phyloP scores from a whole-genome alignment of 2,329 filamentous ascomycete species.

The Alternaria incomplexa region DNA sequence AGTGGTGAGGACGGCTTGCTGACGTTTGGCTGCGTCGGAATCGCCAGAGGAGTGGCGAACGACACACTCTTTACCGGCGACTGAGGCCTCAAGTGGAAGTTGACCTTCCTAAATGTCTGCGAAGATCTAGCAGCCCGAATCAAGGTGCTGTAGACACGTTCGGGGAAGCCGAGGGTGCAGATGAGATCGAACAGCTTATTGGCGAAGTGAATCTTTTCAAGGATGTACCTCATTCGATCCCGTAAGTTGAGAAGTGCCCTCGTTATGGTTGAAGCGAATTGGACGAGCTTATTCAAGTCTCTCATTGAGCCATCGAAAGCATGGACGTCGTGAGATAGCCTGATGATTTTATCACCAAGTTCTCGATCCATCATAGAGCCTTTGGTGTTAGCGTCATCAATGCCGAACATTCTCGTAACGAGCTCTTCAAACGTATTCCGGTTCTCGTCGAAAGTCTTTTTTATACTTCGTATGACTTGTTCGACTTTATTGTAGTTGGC shows the following conservation, averaged over 20 bases:
- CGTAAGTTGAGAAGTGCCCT: background rate
- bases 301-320: background rate
- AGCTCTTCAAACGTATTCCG: background rate
- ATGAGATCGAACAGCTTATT: constrained; percentile 13
- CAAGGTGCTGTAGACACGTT: constrained; percentile 10
- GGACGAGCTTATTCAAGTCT: constrained; percentile 1
- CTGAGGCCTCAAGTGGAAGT: background rate
- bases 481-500: background rate
- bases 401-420: constrained; percentile 5
- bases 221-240: constrained; percentile 4
- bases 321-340: background rate
- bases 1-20: background rate
- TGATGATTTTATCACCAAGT: constrained; percentile 3
- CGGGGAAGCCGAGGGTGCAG: constrained; percentile 10
- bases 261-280: background rate
- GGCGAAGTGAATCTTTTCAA: constrained; percentile 8
- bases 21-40: fast-evolving
- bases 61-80: background rate
- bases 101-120: background rate
- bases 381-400: background rate
- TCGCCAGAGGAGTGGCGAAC: fast-evolving
- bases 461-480: background rate
- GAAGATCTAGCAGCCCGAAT: background rate
- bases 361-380: background rate
- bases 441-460: background rate